Evolutionary conservation across 2,329 filamentous ascomycete species (phyloP), one percentile per base, ranked within the genome.

Genomic region (Fusarium paranaense): DNA sequence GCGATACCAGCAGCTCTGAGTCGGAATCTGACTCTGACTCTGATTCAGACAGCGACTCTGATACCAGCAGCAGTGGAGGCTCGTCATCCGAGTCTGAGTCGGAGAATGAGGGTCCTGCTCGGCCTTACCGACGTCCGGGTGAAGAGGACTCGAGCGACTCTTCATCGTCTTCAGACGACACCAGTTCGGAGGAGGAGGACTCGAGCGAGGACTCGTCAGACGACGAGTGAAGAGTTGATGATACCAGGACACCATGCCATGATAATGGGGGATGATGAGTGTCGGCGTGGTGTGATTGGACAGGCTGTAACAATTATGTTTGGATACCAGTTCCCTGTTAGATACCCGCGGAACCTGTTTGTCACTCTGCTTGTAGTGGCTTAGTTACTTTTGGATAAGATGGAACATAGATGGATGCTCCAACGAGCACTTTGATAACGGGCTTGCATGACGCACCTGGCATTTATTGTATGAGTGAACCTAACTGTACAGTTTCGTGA

Each of bases 401-500:
- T 42, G 32, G 47, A 45, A 66, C 50, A 66, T 50, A 67, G 59
- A 65, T 65, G 56, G 27, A 64, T 32, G 58, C 62, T 67, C 47
- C 16, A 27, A 33, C 35, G 68, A 66, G 64, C 56, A 47, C 47
- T 27, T 30, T 58, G 50, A 37, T 16, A 61, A 72, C 42, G 16
- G 10, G 57, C 47, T 47, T 16, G 37, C 30, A 40, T 35, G 57
- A n/a, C 13, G 40, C 37, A 58, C 30, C 37, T 11, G 45, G 32
- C 30, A 52, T 61, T 20, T 13, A 10, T 40, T 45, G 18, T 57
- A 58, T 64, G 8, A 58, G 64, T 61, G 14, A 62, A 11, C 64
- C 61, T 80, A 86, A 5, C 76, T 73, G 57, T 85, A 91, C 71
- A 95, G 79, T 80, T 84, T 92, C 8, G 93, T 95, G 80, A 99